Evolutionary conservation across 306 rosid species (phyloP).

Genomic region (Fragaria vesca): DNA sequence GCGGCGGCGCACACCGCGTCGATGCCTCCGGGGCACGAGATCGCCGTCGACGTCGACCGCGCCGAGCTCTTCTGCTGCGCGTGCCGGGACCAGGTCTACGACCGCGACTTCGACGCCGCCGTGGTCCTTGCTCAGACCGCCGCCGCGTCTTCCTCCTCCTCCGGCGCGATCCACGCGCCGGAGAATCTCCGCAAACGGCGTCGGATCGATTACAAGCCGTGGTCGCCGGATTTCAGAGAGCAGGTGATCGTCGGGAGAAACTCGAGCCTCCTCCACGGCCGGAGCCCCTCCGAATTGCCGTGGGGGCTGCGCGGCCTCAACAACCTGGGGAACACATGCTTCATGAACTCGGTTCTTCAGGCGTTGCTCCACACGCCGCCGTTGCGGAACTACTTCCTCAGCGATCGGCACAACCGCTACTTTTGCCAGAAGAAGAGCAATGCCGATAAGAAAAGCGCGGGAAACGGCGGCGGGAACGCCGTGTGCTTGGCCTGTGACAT

Average conservation of each 20-base stretch:
- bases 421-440: slow-evolving; percentile 64
- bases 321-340: slow-evolving; percentile 87
- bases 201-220: slow-evolving; percentile 73
- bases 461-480: slow-evolving; percentile 32
- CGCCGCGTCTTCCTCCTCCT: slow-evolving; percentile 41
- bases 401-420: slow-evolving; percentile 79
- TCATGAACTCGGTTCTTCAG: slow-evolving; percentile 91
- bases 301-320: slow-evolving; percentile 85
- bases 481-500: slow-evolving; percentile 83
- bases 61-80: slow-evolving; percentile 95
- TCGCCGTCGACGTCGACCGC: slow-evolving; percentile 89
- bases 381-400: slow-evolving; percentile 77
- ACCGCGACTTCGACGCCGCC: slow-evolving; percentile 83
- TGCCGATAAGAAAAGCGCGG: slow-evolving; percentile 30
- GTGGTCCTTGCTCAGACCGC: slow-evolving; percentile 74
- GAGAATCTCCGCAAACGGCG: slow-evolving; percentile 84
- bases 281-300: slow-evolving; percentile 42
- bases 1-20: slow-evolving; percentile 68
- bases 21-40: slow-evolving; percentile 77
- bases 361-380: slow-evolving; percentile 96
- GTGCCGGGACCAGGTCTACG: slow-evolving; percentile 87
- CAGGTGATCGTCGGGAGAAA: slow-evolving; percentile 46
- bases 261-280: slow-evolving; percentile 44
- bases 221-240: slow-evolving; percentile 70
- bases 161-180: slow-evolving; percentile 42